phyloP scores from a whole-genome alignment of 495 filamentous ascomycete genomes.

The Pyronema omphalodes region DNA sequence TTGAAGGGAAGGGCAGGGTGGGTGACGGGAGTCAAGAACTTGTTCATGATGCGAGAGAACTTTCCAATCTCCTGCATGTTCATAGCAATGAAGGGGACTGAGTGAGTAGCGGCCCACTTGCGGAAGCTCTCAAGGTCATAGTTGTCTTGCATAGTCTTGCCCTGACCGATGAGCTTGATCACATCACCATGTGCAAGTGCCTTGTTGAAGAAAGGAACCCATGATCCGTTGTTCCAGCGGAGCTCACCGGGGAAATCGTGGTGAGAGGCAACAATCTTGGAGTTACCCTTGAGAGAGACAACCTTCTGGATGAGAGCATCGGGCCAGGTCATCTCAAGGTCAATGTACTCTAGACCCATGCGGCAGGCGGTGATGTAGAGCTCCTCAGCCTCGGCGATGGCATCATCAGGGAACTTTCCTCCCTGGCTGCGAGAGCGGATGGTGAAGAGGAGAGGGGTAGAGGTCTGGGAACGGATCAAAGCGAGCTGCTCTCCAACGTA shows the following conservation, averaged over 20 bases:
- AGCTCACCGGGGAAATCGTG: constrained; percentile 67
- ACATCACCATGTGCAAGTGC: constrained; percentile 75
- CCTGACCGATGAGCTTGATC: constrained; percentile 85
- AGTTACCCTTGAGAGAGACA: constrained; percentile 46
- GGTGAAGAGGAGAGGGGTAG: constrained; percentile 85
- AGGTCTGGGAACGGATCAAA: constrained; percentile 51
- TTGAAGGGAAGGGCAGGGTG: constrained; percentile 79
- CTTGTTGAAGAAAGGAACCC: constrained; percentile 72
- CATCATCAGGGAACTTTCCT: constrained; percentile 68
- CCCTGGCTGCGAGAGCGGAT: constrained; percentile 74
- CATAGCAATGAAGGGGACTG: constrained; percentile 72
- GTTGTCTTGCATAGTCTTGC: constrained; percentile 64
- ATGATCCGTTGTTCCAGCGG: constrained; percentile 75
- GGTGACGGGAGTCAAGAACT: constrained; percentile 89
- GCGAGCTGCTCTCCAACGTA: constrained; percentile 70
- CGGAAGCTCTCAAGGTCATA: constrained; percentile 70
- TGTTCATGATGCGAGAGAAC: constrained; percentile 73
- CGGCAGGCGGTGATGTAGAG: constrained; percentile 66
- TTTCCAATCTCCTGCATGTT: constrained; percentile 89
- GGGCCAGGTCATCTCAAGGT: constrained; percentile 80
- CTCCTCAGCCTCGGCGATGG: constrained; percentile 43
- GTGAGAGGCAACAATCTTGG: constrained; percentile 83
- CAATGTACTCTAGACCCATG: constrained; percentile 76
- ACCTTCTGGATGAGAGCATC: constrained; percentile 49
- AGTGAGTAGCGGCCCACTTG: constrained; percentile 49